phyloP scores from a whole-genome alignment of 2,329 filamentous ascomycete genomes.

The Ascocoryne sarcoides region DNA sequence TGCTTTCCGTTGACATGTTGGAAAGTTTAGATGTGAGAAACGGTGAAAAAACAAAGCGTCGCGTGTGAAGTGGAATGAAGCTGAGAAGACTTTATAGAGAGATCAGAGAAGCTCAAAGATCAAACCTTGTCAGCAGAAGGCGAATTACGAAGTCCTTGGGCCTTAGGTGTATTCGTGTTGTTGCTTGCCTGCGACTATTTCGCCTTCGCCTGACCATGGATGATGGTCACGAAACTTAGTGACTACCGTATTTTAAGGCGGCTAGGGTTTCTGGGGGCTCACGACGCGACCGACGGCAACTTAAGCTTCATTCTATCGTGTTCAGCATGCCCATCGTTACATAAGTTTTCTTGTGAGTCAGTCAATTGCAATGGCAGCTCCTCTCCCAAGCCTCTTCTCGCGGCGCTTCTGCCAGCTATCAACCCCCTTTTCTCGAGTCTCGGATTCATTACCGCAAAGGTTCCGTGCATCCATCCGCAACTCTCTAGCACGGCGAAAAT shows the following conservation, averaged over 20 bases:
- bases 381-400: background rate
- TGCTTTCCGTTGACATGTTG: constrained; percentile 20
- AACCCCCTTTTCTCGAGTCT: background rate
- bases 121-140: constrained; percentile 1
- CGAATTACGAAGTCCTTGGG: constrained; percentile 7
- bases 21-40: too few species aligned
- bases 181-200: constrained; percentile 1
- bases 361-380: background rate
- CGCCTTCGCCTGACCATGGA: background rate
- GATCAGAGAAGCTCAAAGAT: too few species aligned
- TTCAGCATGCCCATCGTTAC: background rate
- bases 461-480: constrained; percentile 1
- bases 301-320: too few species aligned
- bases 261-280: too few species aligned
- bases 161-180: constrained; percentile 6
- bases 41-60: background rate
- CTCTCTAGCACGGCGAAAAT: constrained; percentile 15
- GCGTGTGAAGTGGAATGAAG: background rate
- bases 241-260: too few species aligned
- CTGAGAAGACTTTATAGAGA: too few species aligned
- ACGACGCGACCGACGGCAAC: too few species aligned
- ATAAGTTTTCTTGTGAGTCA: background rate
- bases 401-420: background rate
- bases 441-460: background rate
- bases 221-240: too few species aligned